phyloP scores from a whole-genome alignment of 1,139 yeast genomes.

The Eremothecium coryli region DNA sequence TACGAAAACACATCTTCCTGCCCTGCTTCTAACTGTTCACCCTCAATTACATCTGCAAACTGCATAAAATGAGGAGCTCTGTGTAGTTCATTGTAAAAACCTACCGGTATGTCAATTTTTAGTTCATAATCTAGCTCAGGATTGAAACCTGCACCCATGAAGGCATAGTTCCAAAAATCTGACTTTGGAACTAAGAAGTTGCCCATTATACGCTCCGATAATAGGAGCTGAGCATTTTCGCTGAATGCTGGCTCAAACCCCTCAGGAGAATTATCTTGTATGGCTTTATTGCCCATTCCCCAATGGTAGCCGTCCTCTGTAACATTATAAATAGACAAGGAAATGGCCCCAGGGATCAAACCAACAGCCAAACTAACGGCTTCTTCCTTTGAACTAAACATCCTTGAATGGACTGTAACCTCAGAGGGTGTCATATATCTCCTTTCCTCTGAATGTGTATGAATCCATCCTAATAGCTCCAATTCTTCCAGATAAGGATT shows the following conservation, averaged over 20 bases:
- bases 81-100: conserved; percentile 77
- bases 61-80: conserved; percentile 80
- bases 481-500: conserved; percentile 35
- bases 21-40: conserved; percentile 52
- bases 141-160: conserved; percentile 80
- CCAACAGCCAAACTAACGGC: conserved; percentile 57
- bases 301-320: conserved; percentile 62
- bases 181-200: conserved; percentile 81
- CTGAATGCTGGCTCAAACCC: conserved; percentile 60
- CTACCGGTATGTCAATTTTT: conserved; percentile 69
- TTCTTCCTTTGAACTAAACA: conserved; percentile 32
- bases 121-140: conserved; percentile 49
- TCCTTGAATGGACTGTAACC: conserved; percentile 49
- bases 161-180: conserved; percentile 83
- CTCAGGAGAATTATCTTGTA: conserved; percentile 37
- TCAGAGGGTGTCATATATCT: conserved; percentile 62
- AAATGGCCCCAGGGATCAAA: conserved; percentile 77
- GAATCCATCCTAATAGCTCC: conserved; percentile 73
- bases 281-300: conserved; percentile 62
- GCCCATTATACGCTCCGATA: conserved; percentile 73
- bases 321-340: conserved; percentile 58
- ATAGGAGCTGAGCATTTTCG: conserved; percentile 54
- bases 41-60: conserved; percentile 59
- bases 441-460: conserved; percentile 61
- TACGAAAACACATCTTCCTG: conserved; percentile 65